These are phyloP conservation scores for Fusarium nematophilum DNA, from an alignment of 2,329 filamentous ascomycete species.

Conservation along the genomic window DNA sequence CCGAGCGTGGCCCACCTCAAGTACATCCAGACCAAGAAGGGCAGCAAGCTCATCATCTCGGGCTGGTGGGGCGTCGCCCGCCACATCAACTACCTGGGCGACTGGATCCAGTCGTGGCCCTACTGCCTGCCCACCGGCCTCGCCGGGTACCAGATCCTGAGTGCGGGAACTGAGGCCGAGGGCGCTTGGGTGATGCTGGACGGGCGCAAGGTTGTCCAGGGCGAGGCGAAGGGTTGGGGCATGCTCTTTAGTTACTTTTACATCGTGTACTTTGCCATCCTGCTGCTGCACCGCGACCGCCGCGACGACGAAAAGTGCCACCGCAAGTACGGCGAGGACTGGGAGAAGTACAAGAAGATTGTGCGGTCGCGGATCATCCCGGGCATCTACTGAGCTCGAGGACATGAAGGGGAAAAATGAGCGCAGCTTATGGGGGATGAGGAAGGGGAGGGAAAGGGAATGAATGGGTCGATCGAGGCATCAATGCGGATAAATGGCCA, in stretches of 20 bases:
- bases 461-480: constrained; percentile 20
- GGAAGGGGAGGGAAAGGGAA: not conserved
- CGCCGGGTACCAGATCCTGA: constrained; percentile 81
- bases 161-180: constrained; percentile 61
- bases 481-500: not conserved
- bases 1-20: constrained; percentile 82
- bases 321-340: constrained; percentile 92
- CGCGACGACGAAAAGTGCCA: constrained; percentile 92
- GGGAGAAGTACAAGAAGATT: constrained; percentile 86
- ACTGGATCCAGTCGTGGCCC: constrained; percentile 94
- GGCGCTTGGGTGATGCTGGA: constrained; percentile 68
- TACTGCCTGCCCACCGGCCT: constrained; percentile 89
- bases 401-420: not conserved
- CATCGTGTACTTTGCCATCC: constrained; percentile 87
- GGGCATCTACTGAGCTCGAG: constrained; percentile 74
- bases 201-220: constrained; percentile 74
- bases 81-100: constrained; percentile 96
- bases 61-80: constrained; percentile 95
- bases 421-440: not conserved
- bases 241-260: constrained; percentile 96
- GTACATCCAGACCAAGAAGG: constrained; percentile 86
- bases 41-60: constrained; percentile 82
- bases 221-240: constrained; percentile 82
- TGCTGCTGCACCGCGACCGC: constrained; percentile 86
- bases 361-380: constrained; percentile 88